Evolutionary conservation across 2,329 filamentous ascomycete species (phyloP), one percentile per base, ranked within the genome.

Genomic region (Colletotrichum salicis): DNA sequence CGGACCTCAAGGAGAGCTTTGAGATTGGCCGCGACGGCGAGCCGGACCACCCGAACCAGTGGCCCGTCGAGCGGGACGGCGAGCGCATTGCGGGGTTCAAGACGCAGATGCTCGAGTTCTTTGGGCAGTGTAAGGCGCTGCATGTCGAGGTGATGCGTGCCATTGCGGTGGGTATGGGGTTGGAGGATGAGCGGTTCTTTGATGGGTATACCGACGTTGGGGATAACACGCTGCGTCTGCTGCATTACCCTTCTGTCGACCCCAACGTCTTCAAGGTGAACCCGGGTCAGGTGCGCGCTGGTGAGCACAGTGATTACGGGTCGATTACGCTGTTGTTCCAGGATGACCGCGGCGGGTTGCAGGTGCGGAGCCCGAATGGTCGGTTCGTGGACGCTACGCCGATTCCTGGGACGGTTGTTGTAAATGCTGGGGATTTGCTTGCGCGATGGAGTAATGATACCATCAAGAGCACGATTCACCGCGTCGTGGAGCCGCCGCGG

Each of bases 361-460:
- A 90, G 78, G 87, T 88, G 24, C 88, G 90, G 77, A 92, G 91
- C 60, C 94, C 94, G 0, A 91, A 89, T 52, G 94, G 93, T 2
- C 89, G 87, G 0, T 97, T 95, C 77, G 90, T 97, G 51, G 90
- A 97, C 77, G 95, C 94, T 1, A 94, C 89, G 7, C 95, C 95
- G 0, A 96, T 97, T 71, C 86, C 90, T 45, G 91, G 91, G 66
- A 95, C 94, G 0, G 92, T 96, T 52, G 94, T 98, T 12, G 89
- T 97, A 74, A 98, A 98, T 78, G 95, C 95, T 0, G 95, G 95
- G 1, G 95, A 98, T 79, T 80, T 98, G 75, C 84, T 98, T 61
- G 92, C 94, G 1, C 87, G 95, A 64, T 97, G 95, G 95, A 94
- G 93, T 74, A 98, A 98, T 78, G 94, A 97, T 78, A 93, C 89